Base-by-base conservation (phyloP, 2,329 filamentous ascomycete species). In the Pseudogymnoascus sp. region DNA sequence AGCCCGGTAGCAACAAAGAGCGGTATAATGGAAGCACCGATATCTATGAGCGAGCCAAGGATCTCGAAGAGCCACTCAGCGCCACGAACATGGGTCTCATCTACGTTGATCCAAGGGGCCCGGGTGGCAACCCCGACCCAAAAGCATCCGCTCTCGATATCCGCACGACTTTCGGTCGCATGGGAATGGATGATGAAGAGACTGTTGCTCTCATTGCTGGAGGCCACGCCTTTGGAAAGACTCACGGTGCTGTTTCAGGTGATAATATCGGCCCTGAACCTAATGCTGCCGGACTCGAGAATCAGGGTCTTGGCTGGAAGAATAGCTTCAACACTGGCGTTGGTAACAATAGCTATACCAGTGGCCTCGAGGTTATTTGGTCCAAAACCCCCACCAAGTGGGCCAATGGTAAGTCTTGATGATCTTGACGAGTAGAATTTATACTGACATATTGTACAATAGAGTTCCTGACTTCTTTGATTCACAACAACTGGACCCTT, bases 181-280 rank as follows among this genome's bases (percentile, higher is more conserved):
- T 85, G 82, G 82, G 79, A 62, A 85, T 85, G 82, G 80, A 83
- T 68, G 80, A 84, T 70, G 78, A 82, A 68, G 82, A 85, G 74
- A 85, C 82, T 0, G 81, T 82, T 62, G 82, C 82, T 16, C 72
- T 85, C 59, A 84, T 85, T 66, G 79, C 79, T 58, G 82, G 82
- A 69, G 82, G 82, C 41, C 82, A 85, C 74, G 75, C 78, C 25
- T 84, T 85, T 68, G 82, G 82, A 63, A 85, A 84, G 77, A 83
- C 81, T 0, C 82, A 85, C 72, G 82, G 82, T 65, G 82, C 82
- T 58, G 81, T 73, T 61, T 72, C 79, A 7, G 74, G 77, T 2
- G 76, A 78, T 62, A 77, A 82, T 65, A 73, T 82, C 39, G 79
- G 78, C 61, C 70, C 72, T 18, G 81, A 83, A 69, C 81, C 81